Percentiles rank a stretch among this genome's conserved stretches.
These are phyloP conservation scores for Croton setiger DNA, from an alignment of 441 rosid genomes.

Conservation along the genomic window DNA sequence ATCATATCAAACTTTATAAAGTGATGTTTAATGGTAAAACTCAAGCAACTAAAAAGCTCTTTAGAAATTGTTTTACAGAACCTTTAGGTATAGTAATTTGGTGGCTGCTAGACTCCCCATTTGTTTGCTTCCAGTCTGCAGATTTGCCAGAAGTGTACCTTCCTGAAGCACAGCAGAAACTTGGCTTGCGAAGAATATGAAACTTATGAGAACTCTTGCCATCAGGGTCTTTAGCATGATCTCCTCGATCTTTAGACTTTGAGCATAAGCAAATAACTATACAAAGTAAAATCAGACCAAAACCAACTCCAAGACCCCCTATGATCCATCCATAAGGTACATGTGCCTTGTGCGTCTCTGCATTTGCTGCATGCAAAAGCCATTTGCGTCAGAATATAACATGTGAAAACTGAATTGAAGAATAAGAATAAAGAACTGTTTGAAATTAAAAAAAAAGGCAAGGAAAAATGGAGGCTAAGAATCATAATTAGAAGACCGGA, in stretches of 20 bases:
- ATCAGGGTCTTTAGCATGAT: constrained; percentile 37
- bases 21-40: background rate
- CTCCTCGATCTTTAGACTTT: constrained; percentile 44
- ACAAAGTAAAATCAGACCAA: constrained; percentile 51
- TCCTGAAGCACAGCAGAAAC: constrained; percentile 88
- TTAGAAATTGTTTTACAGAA: constrained; percentile 19
- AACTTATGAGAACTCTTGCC: constrained; percentile 60
- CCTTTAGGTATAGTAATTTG: constrained; percentile 73
- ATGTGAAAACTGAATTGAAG: background rate
- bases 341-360: constrained; percentile 45
- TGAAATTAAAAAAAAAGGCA: background rate
- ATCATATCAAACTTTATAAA: background rate
- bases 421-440: background rate
- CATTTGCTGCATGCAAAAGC: constrained; percentile 45
- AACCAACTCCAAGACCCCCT: constrained; percentile 68
- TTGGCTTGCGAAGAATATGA: constrained; percentile 81
- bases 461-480: background rate
- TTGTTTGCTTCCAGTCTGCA: constrained; percentile 59
- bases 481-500: background rate
- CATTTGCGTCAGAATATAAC: constrained; percentile 15
- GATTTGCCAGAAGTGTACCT: constrained; percentile 75
- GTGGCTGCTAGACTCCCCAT: constrained; percentile 60
- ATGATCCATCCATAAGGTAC: constrained; percentile 81
- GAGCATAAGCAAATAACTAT: constrained; percentile 48
- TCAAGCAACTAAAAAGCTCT: constrained; percentile 5